Evolutionary conservation across 2,329 filamentous ascomycete genomes (phyloP), one percentile per base, ranked within the genome.

Genomic region (Aspergillus cejpii): DNA sequence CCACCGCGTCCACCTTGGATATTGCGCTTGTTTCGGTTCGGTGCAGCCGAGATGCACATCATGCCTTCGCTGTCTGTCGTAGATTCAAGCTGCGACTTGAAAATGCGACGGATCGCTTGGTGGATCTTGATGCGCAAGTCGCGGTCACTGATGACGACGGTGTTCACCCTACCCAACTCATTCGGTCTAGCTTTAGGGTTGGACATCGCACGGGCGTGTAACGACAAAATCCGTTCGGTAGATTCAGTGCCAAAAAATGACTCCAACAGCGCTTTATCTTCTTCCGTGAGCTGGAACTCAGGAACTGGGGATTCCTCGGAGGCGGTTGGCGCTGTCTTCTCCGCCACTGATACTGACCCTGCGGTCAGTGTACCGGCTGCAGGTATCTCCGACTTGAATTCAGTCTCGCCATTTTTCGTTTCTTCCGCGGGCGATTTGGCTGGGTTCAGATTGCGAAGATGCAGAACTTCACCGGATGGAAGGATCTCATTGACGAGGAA

Each of bases 401-500:
- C 42, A 21, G 47, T 34, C 14, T 49, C 6, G 11, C 43, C 42
- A 26, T 46, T 15, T 12, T 51, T 47, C 1, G 49, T 34, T 6
- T 50, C 43, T 21, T 48, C 42, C 6, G 43, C 38, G 6, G 20
- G n/a, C 31, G 56, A 48, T 11, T 48, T 38, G 0, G 66, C 64
- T 6, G 59, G 58, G 14, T 57, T 54, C 12, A 76, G 65, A 42
- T 73, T 76, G 45, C 67, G 74, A 39, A 96, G 72, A 64, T 91
- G 87, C 41, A 92, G 65, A 11, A 94, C 86, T 43, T 81, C 69
- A 12, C 89, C 89, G 59, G 84, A 79, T 23, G 83, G 81, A 15
- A 78, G 72, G 50, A 96, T 91, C 66, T 96, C 90, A 60, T 94
- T 90, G 56, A 96, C 90, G 55, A 92, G 74, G 58, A 96, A 96